Conservation (phyloP, 2,329 filamentous ascomycete species). For the Colletotrichum tropicale region DNA sequence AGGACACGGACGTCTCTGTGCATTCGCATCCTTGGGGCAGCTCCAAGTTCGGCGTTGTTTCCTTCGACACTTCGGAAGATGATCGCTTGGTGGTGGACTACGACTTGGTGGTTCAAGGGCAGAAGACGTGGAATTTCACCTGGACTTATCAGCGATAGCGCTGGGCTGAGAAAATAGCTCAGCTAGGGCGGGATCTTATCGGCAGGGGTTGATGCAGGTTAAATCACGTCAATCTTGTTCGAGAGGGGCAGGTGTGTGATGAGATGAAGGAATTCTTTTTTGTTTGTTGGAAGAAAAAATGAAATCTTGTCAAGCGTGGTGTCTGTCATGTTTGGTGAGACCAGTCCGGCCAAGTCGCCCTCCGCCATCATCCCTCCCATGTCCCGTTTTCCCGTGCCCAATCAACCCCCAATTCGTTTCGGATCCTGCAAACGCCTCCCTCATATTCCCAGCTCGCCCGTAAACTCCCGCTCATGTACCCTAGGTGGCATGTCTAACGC, state of each 20-base stretch:
- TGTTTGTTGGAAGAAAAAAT: not conserved
- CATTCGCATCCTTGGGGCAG: slow-evolving; percentile 10
- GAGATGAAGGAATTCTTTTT: not conserved
- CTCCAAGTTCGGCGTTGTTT: slow-evolving; percentile 3
- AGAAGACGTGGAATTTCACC: not conserved
- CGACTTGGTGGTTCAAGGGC: slow-evolving; percentile 5
- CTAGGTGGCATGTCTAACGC: not conserved
- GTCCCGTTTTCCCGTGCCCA: not conserved
- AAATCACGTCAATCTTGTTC: not conserved
- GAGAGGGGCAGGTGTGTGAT: not conserved
- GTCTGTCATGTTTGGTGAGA: not conserved
- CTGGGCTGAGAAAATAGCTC: not conserved
- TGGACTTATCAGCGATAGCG: not conserved
- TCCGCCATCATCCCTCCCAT: not conserved
- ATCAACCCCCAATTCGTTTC: not conserved
- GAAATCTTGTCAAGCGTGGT: not conserved
- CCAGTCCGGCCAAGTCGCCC: not conserved
- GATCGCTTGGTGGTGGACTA: not conserved
- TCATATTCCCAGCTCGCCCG: not conserved
- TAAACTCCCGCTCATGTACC: slow-evolving; percentile 2
- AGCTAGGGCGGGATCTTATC: not conserved
- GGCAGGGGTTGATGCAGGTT: not conserved
- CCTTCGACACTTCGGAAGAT: not conserved
- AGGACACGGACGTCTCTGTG: slow-evolving; percentile 29
- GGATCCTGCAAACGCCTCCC: not conserved